A percentile compares a stretch with the other conserved stretches of the same genome.
These are phyloP conservation scores for Cercophora samala DNA, from an alignment of 495 filamentous ascomycete species.

Conservation along the genomic window DNA sequence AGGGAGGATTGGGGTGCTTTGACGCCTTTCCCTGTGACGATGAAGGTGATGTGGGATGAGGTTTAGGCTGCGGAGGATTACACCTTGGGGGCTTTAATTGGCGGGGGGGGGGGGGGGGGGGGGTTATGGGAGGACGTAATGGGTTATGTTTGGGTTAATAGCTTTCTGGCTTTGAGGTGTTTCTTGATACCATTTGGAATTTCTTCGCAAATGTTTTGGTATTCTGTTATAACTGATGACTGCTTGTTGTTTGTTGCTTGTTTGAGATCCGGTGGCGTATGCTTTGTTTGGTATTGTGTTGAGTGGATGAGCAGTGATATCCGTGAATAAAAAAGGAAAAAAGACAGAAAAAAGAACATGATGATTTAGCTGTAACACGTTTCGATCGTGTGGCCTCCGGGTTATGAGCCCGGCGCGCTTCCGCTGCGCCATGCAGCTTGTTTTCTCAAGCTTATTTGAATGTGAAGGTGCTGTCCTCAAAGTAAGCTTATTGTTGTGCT, in stretches of 20 bases:
- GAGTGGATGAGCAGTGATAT: background rate
- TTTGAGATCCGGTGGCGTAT: background rate
- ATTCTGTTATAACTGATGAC: background rate
- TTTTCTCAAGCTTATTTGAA: background rate
- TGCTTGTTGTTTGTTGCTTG: no score
- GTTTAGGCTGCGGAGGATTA: no score
- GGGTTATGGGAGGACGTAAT: no score
- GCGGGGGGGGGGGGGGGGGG: no score
- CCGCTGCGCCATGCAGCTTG: conserved; percentile 20
- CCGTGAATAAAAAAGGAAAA: background rate
- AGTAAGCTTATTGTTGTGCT: background rate
- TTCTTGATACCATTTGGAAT: background rate
- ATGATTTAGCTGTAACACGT: conserved; percentile 14
- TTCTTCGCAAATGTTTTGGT: background rate
- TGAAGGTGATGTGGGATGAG: conserved; percentile 54
- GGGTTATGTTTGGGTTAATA: no score
- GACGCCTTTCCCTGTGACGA: conserved; percentile 71
- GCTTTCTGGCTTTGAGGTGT: no score
- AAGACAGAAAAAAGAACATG: background rate
- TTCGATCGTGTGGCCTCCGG: conserved; percentile 21
- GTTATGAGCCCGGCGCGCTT: conserved; percentile 22
- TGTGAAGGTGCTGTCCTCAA: background rate
- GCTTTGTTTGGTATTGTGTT: background rate
- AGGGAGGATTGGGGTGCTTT: conserved; percentile 68
- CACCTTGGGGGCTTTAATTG: no score